These are phyloP conservation scores for Trametes maxima DNA, from an alignment of 768 basidiomycete genomes.

Conservation along the genomic window DNA sequence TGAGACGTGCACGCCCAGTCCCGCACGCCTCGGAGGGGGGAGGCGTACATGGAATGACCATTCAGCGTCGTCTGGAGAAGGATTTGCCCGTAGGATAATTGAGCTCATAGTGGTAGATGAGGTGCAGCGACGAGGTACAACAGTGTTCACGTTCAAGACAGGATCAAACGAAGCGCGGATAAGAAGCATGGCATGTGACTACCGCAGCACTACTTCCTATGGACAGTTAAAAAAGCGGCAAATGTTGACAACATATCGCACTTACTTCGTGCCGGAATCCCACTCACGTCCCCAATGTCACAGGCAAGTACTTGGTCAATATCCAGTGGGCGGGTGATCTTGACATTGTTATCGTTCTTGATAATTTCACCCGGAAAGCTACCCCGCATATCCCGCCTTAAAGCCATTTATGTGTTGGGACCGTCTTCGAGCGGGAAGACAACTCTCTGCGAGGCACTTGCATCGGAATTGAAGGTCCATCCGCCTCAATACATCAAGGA, in stretches of 20 bases:
- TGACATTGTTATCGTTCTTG: neutral
- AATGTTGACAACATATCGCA: too few species aligned
- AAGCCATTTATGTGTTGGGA: slow-evolving; percentile 31
- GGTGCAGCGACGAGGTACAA: neutral
- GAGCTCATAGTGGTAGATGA: slow-evolving; percentile 36
- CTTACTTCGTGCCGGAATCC: neutral
- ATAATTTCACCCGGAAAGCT: neutral
- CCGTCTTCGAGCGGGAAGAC: slow-evolving; percentile 68
- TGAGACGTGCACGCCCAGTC: slow-evolving; percentile 51
- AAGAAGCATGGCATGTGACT: neutral
- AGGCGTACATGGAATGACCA: slow-evolving; percentile 48
- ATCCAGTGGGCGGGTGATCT: neutral
- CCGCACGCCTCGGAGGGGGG: slow-evolving; percentile 5
- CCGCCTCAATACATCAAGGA: slow-evolving; percentile 51
- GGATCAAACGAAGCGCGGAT: neutral
- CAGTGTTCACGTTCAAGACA: neutral
- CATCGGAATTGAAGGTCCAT: slow-evolving; percentile 42
- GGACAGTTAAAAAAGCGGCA: neutral
- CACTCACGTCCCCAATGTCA: neutral
- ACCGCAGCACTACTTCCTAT: slow-evolving; percentile 5
- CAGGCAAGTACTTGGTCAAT: too few species aligned
- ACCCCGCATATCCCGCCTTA: neutral
- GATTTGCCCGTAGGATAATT: slow-evolving; percentile 42
- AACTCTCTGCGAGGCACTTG: slow-evolving; percentile 59
- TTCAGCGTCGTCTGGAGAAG: slow-evolving; percentile 49